Conservation (phyloP, 2,329 filamentous ascomycete species). For the Hymenoscyphus albidus region DNA sequence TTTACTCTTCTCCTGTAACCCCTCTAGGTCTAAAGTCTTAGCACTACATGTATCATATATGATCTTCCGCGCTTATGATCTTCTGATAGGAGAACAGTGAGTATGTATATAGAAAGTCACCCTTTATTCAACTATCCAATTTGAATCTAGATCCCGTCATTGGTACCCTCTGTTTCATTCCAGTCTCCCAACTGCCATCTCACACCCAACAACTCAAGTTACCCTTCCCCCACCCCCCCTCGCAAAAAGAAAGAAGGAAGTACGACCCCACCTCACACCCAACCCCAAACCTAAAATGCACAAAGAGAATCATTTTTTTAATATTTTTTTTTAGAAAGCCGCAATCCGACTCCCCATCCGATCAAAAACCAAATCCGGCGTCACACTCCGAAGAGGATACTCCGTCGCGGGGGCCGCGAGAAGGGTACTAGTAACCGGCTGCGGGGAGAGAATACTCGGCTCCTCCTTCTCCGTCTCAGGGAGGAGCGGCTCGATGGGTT, state of each 20-base stretch:
- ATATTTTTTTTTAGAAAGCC: conserved; percentile 19
- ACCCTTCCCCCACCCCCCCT: too few relatives aligned
- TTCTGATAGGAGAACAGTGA: too few relatives aligned
- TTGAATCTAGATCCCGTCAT: too few relatives aligned
- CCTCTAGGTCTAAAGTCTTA: too few relatives aligned
- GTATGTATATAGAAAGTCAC: too few relatives aligned
- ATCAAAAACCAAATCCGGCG: conserved; percentile 59
- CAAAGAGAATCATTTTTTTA: neutral
- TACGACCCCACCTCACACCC: neutral
- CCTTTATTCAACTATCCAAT: too few relatives aligned
- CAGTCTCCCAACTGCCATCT: too few relatives aligned
- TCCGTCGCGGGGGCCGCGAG: conserved; percentile 53
- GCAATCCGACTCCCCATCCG: conserved; percentile 30
- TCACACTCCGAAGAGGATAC: conserved; percentile 52
- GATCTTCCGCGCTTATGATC: too few relatives aligned
- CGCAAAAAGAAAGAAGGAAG: neutral
- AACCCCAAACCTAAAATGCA: neutral
- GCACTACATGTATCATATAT: too few relatives aligned
- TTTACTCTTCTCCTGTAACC: too few relatives aligned
- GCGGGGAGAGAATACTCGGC: conserved; percentile 49
- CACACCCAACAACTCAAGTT: too few relatives aligned
- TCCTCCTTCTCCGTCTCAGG: conserved; percentile 25
- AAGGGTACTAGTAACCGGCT: conserved; percentile 53
- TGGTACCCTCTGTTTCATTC: too few relatives aligned
- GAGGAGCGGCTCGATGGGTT: conserved; percentile 16